Evolutionary conservation across 192 early-diverging fungal species (phyloP).

Genomic region (Podila horticola): DNA sequence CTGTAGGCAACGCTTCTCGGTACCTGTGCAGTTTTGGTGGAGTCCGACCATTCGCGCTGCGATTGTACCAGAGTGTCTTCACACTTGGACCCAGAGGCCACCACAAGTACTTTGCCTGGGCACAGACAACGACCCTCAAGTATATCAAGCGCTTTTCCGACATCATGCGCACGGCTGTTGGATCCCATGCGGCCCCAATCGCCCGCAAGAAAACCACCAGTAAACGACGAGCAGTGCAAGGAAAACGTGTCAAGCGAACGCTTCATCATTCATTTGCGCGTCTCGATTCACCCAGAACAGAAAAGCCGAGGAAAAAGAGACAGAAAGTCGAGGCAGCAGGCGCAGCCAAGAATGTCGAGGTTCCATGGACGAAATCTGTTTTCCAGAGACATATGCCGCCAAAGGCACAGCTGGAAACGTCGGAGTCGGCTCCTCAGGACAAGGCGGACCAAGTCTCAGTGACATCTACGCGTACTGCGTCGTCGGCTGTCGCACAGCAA

Average conservation of each 20-base stretch:
- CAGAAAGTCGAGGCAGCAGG: neutral
- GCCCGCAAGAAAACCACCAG: neutral
- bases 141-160: conserved; percentile 19
- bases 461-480: no score
- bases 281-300: neutral
- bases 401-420: no score
- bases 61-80: conserved; percentile 19
- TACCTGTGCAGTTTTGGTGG: conserved; percentile 36
- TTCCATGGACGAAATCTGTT: conserved; percentile 2
- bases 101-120: conserved; percentile 23
- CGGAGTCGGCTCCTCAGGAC: no score
- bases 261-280: neutral
- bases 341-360: neutral
- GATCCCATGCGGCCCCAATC: neutral
- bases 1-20: conserved; percentile 22
- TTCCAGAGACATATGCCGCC: neutral
- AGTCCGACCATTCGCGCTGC: conserved; percentile 20
- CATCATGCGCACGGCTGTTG: conserved; percentile 20
- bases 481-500: no score
- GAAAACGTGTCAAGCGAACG: conserved; percentile 4
- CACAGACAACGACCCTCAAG: conserved; percentile 30
- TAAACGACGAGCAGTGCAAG: neutral
- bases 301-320: neutral
- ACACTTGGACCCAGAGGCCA: conserved; percentile 23
- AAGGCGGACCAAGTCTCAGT: neutral